Conservation (phyloP, 495 filamentous ascomycete genomes). For the Penicillium goetzii region DNA sequence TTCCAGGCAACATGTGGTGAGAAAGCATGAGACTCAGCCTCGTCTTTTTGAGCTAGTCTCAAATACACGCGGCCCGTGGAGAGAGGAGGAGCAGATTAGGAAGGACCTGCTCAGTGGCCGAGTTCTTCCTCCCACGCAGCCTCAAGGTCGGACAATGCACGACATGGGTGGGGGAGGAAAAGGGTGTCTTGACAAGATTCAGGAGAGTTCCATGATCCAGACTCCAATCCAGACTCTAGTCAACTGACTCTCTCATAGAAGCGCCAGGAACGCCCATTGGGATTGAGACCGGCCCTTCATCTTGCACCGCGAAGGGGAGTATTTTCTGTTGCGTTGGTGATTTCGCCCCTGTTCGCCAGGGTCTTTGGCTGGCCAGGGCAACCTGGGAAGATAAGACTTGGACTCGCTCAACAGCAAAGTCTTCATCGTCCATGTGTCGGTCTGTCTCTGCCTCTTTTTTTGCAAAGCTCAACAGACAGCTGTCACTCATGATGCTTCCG, state of each 20-base stretch:
- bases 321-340: not conserved
- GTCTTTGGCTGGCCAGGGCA: conserved; percentile 10
- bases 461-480: conserved; percentile 4
- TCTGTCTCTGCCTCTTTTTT: not conserved
- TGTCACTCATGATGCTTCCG: conserved; percentile 19
- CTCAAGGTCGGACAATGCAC: conserved; percentile 34
- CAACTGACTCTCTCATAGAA: conserved; percentile 25
- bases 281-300: conserved; percentile 31
- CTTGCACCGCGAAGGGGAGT: conserved; percentile 17
- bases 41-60: conserved; percentile 8
- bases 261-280: conserved; percentile 30
- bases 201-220: conserved; percentile 12
- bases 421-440: conserved; percentile 20
- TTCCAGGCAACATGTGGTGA: not conserved
- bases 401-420: not conserved
- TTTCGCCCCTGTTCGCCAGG: conserved; percentile 10
- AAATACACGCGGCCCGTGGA: conserved; percentile 17
- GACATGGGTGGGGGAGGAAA: conserved; percentile 19
- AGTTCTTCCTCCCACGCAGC: conserved; percentile 20
- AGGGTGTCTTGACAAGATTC: conserved; percentile 2
- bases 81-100: not conserved
- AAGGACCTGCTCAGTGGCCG: conserved; percentile 14
- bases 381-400: not conserved
- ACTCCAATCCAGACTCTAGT: conserved; percentile 2
- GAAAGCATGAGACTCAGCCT: not conserved